A percentile compares a stretch with the other conserved stretches of the same genome.
phyloP scores from a whole-genome alignment of 2,329 filamentous ascomycete genomes.

The Lizonia empirigonia region DNA sequence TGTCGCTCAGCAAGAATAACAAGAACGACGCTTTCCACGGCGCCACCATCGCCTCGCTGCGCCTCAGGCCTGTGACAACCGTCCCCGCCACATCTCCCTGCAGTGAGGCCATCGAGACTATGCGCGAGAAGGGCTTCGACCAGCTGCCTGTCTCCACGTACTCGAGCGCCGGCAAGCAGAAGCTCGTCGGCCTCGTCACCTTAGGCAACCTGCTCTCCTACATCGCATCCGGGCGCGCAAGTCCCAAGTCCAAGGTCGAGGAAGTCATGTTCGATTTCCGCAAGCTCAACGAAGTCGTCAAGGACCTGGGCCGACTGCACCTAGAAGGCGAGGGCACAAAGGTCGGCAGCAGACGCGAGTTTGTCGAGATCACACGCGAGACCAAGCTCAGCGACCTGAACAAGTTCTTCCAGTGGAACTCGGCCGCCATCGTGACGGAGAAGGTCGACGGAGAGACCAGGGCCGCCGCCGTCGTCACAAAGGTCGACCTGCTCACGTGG shows the following conservation, averaged over 20 bases:
- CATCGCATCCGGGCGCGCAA: constrained; percentile 82
- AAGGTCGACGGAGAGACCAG: constrained; percentile 65
- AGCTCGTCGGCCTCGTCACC: constrained; percentile 89
- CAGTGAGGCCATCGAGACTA: constrained; percentile 90
- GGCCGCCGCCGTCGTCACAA: constrained; percentile 90
- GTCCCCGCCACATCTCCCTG: constrained; percentile 73
- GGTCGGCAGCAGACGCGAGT: constrained; percentile 63
- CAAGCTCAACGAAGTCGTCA: constrained; percentile 84
- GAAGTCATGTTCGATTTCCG: constrained; percentile 98
- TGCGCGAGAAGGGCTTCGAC: constrained; percentile 98
- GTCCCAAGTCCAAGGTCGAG: constrained; percentile 72
- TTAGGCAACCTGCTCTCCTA: constrained; percentile 92
- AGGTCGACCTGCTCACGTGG: constrained; percentile 93
- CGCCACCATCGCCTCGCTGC: constrained; percentile 80
- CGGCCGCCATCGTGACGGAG: constrained; percentile 92
- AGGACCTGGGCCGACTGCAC: constrained; percentile 63
- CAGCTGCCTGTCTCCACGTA: constrained; percentile 82
- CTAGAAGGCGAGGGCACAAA: constrained; percentile 32
- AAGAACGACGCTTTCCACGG: constrained; percentile 72
- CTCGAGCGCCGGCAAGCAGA: constrained; percentile 64
- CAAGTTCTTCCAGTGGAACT: constrained; percentile 98
- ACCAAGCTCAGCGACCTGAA: constrained; percentile 83
- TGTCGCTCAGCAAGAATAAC: constrained; percentile 49
- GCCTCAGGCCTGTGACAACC: constrained; percentile 92
- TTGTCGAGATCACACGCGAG: constrained; percentile 92